Base-by-base conservation (phyloP, 306 rosid species). In the Quercus robur region DNA sequence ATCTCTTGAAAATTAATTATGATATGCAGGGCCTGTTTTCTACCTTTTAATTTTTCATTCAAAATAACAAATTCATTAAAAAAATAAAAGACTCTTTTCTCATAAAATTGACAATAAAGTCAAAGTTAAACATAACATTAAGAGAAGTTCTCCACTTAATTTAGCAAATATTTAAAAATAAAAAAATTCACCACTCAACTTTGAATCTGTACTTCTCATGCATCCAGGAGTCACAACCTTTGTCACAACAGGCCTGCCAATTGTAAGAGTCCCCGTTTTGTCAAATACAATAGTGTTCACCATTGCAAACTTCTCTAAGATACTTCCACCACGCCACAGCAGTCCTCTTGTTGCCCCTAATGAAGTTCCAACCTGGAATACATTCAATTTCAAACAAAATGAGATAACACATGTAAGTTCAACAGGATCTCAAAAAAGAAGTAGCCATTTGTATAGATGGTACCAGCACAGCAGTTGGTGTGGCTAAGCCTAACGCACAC, bases 391-490 rank as follows among this genome's bases (percentile, higher is more conserved):
- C 75, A 10, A 51, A 77, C 64, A 77, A 79, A 57, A 54, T 56
- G 67, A 57, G 59, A 75, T n/a, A 73, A 66, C n/a, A 25, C 31
- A 71, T 62, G 68, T 73, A 18, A 20, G 68, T 81, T 56, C 49
- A 71, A 73, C 76, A 44, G 71, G 25, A 75, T 51, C 14, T 18
- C 84, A 56, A 12, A 78, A 20, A 70, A 56, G 57, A 14, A 21
- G 18, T 25, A 68, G 70, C 51, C 56, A 54, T 83, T 46, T 70
- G 12, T 56, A 85, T 70, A 78, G 79, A 82, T 74, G 61, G 80
- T 90, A 90, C 99, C 97, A 94, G 97, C 84, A 94, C 93, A 81
- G 99, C 99, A 69, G 97, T 94, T 57, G 97, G 99, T 74, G 99
- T 94, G 88, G 99, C 99, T 73, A 94, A 89, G 81, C 99, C 99